Base-by-base conservation (phyloP, 495 filamentous ascomycete species). In the Aspergillus indologenus region DNA sequence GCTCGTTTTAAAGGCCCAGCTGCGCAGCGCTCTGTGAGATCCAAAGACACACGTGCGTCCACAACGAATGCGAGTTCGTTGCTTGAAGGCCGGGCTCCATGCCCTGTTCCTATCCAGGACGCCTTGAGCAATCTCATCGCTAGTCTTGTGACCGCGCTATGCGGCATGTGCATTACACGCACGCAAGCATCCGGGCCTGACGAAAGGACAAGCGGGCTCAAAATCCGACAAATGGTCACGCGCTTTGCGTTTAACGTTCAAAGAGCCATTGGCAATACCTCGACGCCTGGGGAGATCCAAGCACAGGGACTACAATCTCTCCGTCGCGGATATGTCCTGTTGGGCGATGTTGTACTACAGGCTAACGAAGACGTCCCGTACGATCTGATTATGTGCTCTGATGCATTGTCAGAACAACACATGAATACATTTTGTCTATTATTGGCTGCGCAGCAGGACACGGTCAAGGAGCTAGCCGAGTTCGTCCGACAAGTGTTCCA, bases 81-180 rank as follows among this genome's bases (percentile, higher is more conserved):
- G 14, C 51, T 49, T 1, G 51, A 58, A 34, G 26, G 57, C 43
- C 42, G 54, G 7, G 57, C 52, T 9, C 59, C 58, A 22, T 79
- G 75, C 46, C 77, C 77, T 23, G 56, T 78, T n/a, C 70, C 64
- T 3, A 71, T 79, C 23, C 66, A 74, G 58, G 74, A 78, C 59
- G 77, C 77, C 5, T 57, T 78, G 4, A 77, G 64, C 67, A 79
- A 79, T 50, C 71, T 78, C 18, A 59, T 68, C 24, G 66, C 68
- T n/a, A 79, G 77, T 58, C 67, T 79, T 14, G 58, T 76, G 24
- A 69, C 65, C 46, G 73, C 73, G 3, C 63, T 79, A 43, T 78
- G 77, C 54, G 73, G 74, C 9, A 77, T 79, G 70, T 72, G 70
- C 47, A 71, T 78, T 24, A 70, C 72, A 20, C 71, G 75, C 23